These are phyloP conservation scores for Neonectria magnoliae DNA, from an alignment of 2,329 filamentous ascomycete species.

Conservation along the genomic window DNA sequence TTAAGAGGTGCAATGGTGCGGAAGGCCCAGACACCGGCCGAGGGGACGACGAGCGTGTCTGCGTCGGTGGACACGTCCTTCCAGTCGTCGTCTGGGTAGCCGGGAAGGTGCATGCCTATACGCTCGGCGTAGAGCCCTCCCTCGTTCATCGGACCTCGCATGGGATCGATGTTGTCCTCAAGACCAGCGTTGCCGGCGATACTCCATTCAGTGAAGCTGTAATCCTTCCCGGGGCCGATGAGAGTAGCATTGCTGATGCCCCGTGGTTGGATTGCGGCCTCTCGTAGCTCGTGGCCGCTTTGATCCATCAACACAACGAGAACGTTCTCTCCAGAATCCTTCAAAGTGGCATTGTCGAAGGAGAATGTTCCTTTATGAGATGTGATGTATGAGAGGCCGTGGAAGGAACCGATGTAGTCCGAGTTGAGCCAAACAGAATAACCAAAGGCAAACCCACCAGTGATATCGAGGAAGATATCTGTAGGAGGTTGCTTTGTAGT, in stretches of 20 bases:
- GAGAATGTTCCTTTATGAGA: slow-evolving; percentile 54
- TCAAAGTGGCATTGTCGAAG: slow-evolving; percentile 60
- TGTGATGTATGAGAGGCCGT: slow-evolving; percentile 57
- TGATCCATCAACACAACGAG: slow-evolving; percentile 69
- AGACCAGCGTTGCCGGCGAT: slow-evolving; percentile 65
- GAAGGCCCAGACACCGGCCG: slow-evolving; percentile 66
- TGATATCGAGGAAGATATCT: slow-evolving; percentile 60
- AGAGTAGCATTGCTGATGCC: slow-evolving; percentile 65
- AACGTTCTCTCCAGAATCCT: slow-evolving; percentile 53
- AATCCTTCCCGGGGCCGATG: slow-evolving; percentile 46
- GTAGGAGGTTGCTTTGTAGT: slow-evolving; percentile 49
- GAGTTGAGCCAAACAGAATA: slow-evolving; percentile 69
- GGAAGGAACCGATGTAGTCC: slow-evolving; percentile 63
- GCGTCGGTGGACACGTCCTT: slow-evolving; percentile 36
- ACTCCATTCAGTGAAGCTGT: slow-evolving; percentile 64
- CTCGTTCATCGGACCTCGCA: slow-evolving; percentile 66
- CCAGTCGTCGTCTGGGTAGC: slow-evolving; percentile 61
- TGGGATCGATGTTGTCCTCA: slow-evolving; percentile 62
- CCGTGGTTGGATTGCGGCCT: slow-evolving; percentile 57
- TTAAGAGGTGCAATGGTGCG: slow-evolving; percentile 61
- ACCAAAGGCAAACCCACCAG: slow-evolving; percentile 65
- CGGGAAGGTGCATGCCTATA: slow-evolving; percentile 67
- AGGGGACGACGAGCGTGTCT: slow-evolving; percentile 54
- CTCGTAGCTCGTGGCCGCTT: slow-evolving; percentile 66
- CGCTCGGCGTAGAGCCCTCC: slow-evolving; percentile 68